These are phyloP conservation scores for Sinapis alba DNA, from an alignment of 441 rosid species.

Conservation along the genomic window DNA sequence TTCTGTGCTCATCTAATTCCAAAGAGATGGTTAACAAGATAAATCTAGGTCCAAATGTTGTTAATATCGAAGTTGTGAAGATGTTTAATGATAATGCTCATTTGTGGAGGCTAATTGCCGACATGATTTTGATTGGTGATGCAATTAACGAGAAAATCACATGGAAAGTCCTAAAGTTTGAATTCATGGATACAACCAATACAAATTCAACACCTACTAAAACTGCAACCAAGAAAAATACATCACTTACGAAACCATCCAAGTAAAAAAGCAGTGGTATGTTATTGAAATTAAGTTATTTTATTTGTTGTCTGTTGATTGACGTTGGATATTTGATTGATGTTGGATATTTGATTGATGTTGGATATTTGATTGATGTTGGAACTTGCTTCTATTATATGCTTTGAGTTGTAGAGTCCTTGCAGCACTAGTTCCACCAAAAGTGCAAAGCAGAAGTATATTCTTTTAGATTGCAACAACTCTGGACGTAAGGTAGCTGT, in stretches of 20 bases:
- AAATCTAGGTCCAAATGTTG: background rate
- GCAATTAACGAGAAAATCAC: slow-evolving; percentile 1
- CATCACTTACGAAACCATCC: background rate
- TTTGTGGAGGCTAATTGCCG: background rate
- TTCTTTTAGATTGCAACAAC: background rate
- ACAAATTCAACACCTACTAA: background rate
- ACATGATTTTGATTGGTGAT: background rate
- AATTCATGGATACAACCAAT: background rate
- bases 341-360: too few relatives aligned
- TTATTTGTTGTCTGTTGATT: background rate
- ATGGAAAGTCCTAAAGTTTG: background rate
- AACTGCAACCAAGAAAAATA: background rate
- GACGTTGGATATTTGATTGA: background rate
- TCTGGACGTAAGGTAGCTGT: too few relatives aligned
- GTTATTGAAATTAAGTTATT: background rate
- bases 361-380: too few relatives aligned
- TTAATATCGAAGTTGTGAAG: background rate
- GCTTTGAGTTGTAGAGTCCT: background rate
- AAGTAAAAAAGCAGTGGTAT: background rate
- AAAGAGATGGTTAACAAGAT: background rate
- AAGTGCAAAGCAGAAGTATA: background rate
- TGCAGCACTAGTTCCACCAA: background rate
- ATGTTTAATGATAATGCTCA: background rate
- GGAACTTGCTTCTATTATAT: background rate
- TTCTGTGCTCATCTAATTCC: too few relatives aligned